Conservation (phyloP, 2,329 filamentous ascomycete genomes). For the Dothideomycetes sp. region DNA sequence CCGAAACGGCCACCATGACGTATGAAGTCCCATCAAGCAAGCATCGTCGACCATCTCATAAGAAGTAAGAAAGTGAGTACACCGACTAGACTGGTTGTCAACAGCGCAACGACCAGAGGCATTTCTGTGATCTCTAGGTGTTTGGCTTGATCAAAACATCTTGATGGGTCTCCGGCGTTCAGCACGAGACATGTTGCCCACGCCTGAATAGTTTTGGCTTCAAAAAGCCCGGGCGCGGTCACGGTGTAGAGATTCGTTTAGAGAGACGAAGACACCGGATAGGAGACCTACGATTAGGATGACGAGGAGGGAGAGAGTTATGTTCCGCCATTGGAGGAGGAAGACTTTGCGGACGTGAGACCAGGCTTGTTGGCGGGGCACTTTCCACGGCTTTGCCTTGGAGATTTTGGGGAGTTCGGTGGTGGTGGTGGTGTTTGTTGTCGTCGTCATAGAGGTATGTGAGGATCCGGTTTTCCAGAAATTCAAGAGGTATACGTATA, state of each 20-base stretch:
- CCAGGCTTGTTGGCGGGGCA: constrained; percentile 33
- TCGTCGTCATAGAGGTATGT: neutral
- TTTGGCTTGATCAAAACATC: constrained; percentile 51
- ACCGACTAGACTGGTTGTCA: no score
- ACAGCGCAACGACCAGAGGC: no score
- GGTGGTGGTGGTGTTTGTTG: neutral
- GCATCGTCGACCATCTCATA: no score
- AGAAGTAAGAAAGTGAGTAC: no score
- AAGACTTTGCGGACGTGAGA: constrained; percentile 66
- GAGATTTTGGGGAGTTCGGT: constrained; percentile 6
- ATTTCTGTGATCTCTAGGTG: constrained; percentile 57
- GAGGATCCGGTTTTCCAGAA: constrained; percentile 10
- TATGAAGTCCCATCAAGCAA: no score
- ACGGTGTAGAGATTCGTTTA: constrained; percentile 51
- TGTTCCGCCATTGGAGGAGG: constrained; percentile 73
- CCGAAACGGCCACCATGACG: no score
- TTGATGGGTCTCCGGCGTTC: constrained; percentile 52
- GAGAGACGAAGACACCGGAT: constrained; percentile 68
- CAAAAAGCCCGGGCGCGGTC: constrained; percentile 30
- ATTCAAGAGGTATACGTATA: constrained; percentile 25
- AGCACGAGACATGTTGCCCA: constrained; percentile 60
- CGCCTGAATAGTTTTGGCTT: constrained; percentile 40
- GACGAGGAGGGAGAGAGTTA: constrained; percentile 70
- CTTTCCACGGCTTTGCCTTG: constrained; percentile 12
- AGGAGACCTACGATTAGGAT: constrained; percentile 76